These are phyloP conservation scores for Cladosporium phlei DNA, from an alignment of 2,329 filamentous ascomycete genomes.

Conservation along the genomic window DNA sequence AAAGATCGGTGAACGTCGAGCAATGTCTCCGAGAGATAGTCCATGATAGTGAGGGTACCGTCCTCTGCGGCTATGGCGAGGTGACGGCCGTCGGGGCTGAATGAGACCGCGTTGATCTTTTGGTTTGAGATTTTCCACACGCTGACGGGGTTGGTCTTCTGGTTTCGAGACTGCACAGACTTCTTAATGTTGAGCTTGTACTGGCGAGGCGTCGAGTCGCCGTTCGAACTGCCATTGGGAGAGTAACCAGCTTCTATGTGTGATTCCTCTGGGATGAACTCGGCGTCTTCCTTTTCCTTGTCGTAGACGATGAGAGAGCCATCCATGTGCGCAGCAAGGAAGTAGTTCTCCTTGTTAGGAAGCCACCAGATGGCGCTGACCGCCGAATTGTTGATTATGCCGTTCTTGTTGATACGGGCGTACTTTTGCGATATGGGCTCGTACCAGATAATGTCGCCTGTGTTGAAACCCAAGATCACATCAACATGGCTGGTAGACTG, in stretches of 20 bases:
- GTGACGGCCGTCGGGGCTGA: constrained; percentile 83
- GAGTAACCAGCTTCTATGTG: constrained; percentile 30
- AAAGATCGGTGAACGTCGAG: constrained; percentile 84
- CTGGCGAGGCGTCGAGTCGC: constrained; percentile 26
- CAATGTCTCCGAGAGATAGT: constrained; percentile 86
- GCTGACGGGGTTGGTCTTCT: constrained; percentile 87
- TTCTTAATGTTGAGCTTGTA: constrained; percentile 68
- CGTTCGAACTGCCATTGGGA: constrained; percentile 20
- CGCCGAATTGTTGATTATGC: constrained; percentile 78
- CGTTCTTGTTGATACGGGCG: constrained; percentile 93
- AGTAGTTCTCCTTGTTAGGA: constrained; percentile 86
- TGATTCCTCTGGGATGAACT: constrained; percentile 62
- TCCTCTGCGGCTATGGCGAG: constrained; percentile 89
- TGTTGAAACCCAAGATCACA: constrained; percentile 91
- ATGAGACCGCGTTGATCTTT: constrained; percentile 83
- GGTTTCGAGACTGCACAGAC: constrained; percentile 88
- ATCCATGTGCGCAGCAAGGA: constrained; percentile 87
- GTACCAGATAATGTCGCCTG: constrained; percentile 97
- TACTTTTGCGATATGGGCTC: constrained; percentile 96
- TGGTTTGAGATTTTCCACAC: constrained; percentile 91
- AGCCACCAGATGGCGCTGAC: constrained; percentile 90
- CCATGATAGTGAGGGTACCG: constrained; percentile 80
- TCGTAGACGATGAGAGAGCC: constrained; percentile 90
- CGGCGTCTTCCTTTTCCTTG: constrained; percentile 89
- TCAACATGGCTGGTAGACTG: constrained; percentile 79